phyloP scores from a whole-genome alignment of 2,329 filamentous ascomycete species.

The Penicillium sp. region DNA sequence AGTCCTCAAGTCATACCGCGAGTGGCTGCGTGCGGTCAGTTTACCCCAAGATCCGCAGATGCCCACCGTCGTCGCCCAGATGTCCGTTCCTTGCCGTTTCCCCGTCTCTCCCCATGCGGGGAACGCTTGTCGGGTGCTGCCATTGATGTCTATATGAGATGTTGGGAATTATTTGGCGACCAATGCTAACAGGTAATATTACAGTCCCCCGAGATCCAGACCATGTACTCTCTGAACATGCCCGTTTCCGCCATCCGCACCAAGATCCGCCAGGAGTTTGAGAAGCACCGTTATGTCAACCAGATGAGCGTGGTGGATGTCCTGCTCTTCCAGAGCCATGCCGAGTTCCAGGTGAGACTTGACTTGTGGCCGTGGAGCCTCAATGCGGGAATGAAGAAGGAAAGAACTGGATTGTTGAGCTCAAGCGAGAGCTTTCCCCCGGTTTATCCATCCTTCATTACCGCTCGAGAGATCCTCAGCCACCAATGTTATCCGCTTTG shows the following conservation, averaged over 20 bases:
- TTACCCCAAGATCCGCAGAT: conserved; percentile 12
- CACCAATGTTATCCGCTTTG: too few species aligned
- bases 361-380: neutral
- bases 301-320: conserved; percentile 87
- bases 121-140: neutral
- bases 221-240: conserved; percentile 91
- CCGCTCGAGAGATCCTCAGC: neutral
- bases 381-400: neutral
- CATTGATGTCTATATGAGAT: neutral
- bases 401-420: neutral
- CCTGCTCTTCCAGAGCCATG: conserved; percentile 82
- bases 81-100: conserved; percentile 1
- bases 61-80: conserved; percentile 4
- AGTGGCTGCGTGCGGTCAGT: conserved; percentile 95
- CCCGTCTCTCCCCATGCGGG: neutral
- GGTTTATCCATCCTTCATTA: neutral
- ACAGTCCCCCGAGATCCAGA: conserved; percentile 93
- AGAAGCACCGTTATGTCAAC: conserved; percentile 89
- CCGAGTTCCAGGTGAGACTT: conserved; percentile 79
- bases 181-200: conserved; percentile 10
- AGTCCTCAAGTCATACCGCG: conserved; percentile 85
- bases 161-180: neutral
- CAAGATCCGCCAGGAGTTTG: conserved; percentile 94
- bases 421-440: neutral
- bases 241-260: conserved; percentile 85